phyloP scores from a whole-genome alignment of 73 alveolate genomes.

The Urostyla sp. region DNA sequence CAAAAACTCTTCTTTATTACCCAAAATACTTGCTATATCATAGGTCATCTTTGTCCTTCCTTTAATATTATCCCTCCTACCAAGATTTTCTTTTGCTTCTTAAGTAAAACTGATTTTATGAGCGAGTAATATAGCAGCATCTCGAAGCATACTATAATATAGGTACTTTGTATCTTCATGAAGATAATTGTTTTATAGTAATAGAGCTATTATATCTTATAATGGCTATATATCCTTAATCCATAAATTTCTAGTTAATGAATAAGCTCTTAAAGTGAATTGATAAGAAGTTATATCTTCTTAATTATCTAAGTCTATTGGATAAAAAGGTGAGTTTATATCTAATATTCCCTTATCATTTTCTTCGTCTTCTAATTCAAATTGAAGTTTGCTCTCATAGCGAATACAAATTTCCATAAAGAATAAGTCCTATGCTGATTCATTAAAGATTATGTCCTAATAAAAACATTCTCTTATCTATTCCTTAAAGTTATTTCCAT shows the following conservation, averaged over 20 bases:
- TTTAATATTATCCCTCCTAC: slow-evolving; percentile 48
- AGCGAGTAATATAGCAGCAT: slow-evolving; percentile 58
- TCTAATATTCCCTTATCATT: slow-evolving; percentile 46
- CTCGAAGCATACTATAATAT: slow-evolving; percentile 71
- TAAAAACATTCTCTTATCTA: slow-evolving; percentile 59
- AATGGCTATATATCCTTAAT: slow-evolving; percentile 65
- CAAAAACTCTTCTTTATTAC: slow-evolving; percentile 14
- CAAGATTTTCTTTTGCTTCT: slow-evolving; percentile 50
- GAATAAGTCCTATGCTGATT: slow-evolving; percentile 62
- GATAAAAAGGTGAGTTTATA: slow-evolving; percentile 14
- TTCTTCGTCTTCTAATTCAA: slow-evolving; percentile 11
- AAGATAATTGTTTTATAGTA: slow-evolving; percentile 42
- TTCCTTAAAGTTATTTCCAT: slow-evolving; percentile 47
- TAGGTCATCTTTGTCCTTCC: slow-evolving; percentile 39
- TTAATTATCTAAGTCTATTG: neutral
- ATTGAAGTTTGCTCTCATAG: too few relatives aligned
- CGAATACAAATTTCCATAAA: slow-evolving; percentile 64
- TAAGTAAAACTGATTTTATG: slow-evolving; percentile 55
- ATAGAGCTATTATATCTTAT: slow-evolving; percentile 15
- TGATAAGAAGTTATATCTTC: slow-evolving; percentile 31
- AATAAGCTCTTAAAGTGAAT: slow-evolving; percentile 55
- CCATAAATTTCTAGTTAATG: slow-evolving; percentile 71
- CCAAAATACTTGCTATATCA: slow-evolving; percentile 34
- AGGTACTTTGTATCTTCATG: slow-evolving; percentile 8
- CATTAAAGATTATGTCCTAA: slow-evolving; percentile 54